Base-by-base conservation (phyloP, 176 grass and related monocot genomes). In the Oryza punctata region DNA sequence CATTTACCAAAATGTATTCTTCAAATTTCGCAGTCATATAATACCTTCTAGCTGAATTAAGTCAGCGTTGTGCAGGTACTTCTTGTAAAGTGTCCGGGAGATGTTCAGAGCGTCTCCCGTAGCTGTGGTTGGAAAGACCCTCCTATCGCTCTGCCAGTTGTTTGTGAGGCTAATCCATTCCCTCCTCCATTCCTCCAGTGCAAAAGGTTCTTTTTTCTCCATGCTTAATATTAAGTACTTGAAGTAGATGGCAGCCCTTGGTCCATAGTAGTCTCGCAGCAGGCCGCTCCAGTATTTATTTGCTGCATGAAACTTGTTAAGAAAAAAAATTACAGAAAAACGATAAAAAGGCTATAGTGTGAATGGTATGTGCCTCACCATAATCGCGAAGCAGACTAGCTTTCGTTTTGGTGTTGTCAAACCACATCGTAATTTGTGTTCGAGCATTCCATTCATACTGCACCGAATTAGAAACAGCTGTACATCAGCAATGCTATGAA, bases 371-470 rank as follows among this genome's bases (percentile, higher is more conserved):
- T 8, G 6, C 37, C 66, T 73, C 71, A 97, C 91, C 91, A n/a
- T 97, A 94, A 44, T 97, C 94, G 3, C 72, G 94, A 18, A 97
- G 73, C 19, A 94, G 67, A 84, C 94, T 97, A 86, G 94, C 94
- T 90, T 90, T 80, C 43, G 87, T 88, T 12, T 92, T 72, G 0
- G 90, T 91, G 64, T 94, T 97, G 84, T 97, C 94, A 72, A 94
- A 97, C 94, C 94, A 97, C 91, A 97, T 92, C 29, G 94, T 97
- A 69, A 97, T 86, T 81, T 97, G 91, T 67, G 91, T 97, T 84
- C 94, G 90, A 40, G 94, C 91, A 90, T 97, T 97, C 94, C 94
- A 97, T 81, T 97, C 94, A 79, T 91, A 94, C 91, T 97, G 90
- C 89, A 97, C 12, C 0, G 5, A 28, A 64, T 66, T 75, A 47